phyloP scores from a whole-genome alignment of 345 rosid genomes.

The Eucalyptus sideroxylon region DNA sequence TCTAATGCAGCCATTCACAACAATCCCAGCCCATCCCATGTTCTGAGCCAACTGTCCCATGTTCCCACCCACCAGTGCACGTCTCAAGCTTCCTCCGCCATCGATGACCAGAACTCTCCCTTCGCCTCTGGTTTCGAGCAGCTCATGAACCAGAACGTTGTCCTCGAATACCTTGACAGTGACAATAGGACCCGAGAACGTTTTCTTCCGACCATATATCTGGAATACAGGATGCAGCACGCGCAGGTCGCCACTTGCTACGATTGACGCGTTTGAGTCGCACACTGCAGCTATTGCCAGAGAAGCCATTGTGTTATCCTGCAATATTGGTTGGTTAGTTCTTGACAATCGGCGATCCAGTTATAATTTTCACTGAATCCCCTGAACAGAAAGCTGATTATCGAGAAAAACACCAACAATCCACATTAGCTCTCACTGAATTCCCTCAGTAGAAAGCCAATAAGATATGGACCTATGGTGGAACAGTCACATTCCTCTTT shows the following conservation, averaged over 20 bases:
- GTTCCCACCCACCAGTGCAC: conserved; percentile 80
- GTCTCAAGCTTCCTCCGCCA: conserved; percentile 86
- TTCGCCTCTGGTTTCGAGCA: conserved; percentile 67
- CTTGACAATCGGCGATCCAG: background rate
- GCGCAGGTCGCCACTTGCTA: conserved; percentile 53
- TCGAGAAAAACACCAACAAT: background rate
- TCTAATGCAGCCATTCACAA: conserved; percentile 74
- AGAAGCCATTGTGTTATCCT: conserved; percentile 27
- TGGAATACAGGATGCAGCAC: conserved; percentile 65
- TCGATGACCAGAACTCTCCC: conserved; percentile 75
- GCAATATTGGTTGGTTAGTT: background rate
- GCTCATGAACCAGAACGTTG: conserved; percentile 66
- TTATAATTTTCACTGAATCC: background rate
- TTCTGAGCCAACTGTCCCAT: conserved; percentile 63
- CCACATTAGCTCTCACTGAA: background rate
- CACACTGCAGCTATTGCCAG: conserved; percentile 79
- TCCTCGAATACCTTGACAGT: conserved; percentile 84
- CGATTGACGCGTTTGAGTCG: conserved; percentile 50
- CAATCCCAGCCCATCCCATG: conserved; percentile 76
- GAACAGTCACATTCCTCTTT: background rate
- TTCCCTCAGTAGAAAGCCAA: background rate
- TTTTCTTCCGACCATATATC: conserved; percentile 51
- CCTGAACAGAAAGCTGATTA: background rate
- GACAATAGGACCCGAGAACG: conserved; percentile 64
- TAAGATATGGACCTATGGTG: background rate